Evolutionary conservation across 257 asterid species (phyloP).

Genomic region (Nyctanthes arbortristis): DNA sequence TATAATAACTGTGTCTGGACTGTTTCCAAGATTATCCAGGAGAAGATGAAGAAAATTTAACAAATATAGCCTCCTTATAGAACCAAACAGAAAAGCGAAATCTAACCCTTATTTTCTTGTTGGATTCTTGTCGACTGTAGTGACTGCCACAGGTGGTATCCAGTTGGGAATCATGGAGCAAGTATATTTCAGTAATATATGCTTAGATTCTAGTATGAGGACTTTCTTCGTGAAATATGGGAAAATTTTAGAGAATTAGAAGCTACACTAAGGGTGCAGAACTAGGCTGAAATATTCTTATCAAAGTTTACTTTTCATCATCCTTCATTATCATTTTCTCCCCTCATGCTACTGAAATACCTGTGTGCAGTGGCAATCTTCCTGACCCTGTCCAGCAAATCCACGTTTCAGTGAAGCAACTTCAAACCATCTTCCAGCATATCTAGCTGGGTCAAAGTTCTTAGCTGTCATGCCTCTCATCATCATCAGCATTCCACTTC

Average conservation of each 20-base stretch:
- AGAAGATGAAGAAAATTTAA: no score
- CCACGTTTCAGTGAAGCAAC: slow-evolving; percentile 96
- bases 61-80: no score
- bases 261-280: neutral
- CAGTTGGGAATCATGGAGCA: no score
- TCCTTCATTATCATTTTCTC: no score
- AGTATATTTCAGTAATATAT: no score
- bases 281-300: no score
- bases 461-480: slow-evolving; percentile 85
- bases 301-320: neutral
- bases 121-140: no score
- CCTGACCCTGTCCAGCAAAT: slow-evolving; percentile 96
- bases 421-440: slow-evolving; percentile 97
- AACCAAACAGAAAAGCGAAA: no score
- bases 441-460: slow-evolving; percentile 78
- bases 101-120: no score
- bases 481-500: slow-evolving; percentile 63
- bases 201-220: neutral
- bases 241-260: neutral
- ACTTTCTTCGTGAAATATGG: neutral
- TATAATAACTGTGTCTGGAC: no score
- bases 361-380: slow-evolving; percentile 99
- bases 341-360: slow-evolving; percentile 31
- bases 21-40: no score
- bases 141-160: no score